Conservation (phyloP, 2,329 filamentous ascomycete genomes). For the Ustilaginoidea virens region DNA sequence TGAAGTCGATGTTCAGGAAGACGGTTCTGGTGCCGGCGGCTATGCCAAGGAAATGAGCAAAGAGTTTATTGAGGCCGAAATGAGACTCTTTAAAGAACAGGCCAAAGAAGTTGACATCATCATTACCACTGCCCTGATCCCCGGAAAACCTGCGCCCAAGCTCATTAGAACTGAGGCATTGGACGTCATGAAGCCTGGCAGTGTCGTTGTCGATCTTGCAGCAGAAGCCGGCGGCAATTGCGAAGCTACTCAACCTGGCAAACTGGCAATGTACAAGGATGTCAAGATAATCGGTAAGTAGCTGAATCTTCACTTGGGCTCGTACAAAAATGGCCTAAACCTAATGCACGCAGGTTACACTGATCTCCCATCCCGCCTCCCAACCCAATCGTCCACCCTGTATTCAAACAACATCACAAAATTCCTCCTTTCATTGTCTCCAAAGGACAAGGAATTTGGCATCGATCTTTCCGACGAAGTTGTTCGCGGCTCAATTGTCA, state of each 20-base stretch:
- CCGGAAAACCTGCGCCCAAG: conserved; percentile 67
- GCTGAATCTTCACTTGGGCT: conserved; percentile 2
- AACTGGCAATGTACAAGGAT: conserved; percentile 56
- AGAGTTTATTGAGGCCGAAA: conserved; percentile 83
- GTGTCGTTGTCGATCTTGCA: conserved; percentile 75
- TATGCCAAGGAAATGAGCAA: conserved; percentile 93
- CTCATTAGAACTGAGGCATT: conserved; percentile 71
- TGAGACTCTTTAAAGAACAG: conserved; percentile 83
- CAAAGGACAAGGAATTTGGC: conserved; percentile 63
- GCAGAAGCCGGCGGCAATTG: conserved; percentile 83
- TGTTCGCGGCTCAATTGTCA: conserved; percentile 71
- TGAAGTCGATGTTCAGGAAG: conserved; percentile 72
- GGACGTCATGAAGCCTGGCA: conserved; percentile 77
- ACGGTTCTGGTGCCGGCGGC: conserved; percentile 69
- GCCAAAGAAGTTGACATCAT: conserved; percentile 82
- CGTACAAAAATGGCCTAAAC: too few species aligned
- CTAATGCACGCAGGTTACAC: conserved; percentile 58
- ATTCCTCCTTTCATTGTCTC: conserved; percentile 66
- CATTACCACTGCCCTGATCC: conserved; percentile 83
- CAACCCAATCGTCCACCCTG: conserved; percentile 76
- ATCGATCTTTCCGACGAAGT: conserved; percentile 75
- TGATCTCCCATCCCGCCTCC: conserved; percentile 71
- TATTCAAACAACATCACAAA: conserved; percentile 94
- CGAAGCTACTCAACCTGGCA: conserved; percentile 60
- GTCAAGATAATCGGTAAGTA: conserved; percentile 66